A percentile compares a stretch with the other conserved stretches of the same genome.
Conservation (phyloP, 805 yeast genomes). For the Peterozyma xylosa region DNA sequence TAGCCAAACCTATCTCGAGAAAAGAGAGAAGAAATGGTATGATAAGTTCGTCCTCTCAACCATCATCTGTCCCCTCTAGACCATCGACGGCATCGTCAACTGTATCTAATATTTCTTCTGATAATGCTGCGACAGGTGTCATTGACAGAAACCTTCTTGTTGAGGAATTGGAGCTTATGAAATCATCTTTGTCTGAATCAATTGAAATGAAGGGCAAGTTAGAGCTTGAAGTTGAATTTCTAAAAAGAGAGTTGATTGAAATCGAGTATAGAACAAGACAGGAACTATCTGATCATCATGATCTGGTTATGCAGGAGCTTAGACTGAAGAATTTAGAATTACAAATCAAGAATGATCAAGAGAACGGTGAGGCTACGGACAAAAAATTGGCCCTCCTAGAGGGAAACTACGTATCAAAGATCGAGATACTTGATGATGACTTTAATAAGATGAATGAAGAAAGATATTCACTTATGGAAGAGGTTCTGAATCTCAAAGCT, state of each 20-base stretch:
- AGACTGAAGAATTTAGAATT: neutral
- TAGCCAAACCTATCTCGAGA: neutral
- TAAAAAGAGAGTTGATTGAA: conserved; percentile 8
- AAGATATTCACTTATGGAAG: too few species aligned
- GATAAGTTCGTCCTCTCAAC: neutral
- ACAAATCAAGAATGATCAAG: conserved; percentile 7
- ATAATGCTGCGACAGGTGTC: neutral
- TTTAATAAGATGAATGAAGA: too few species aligned
- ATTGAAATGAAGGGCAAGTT: neutral
- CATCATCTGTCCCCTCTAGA: conserved; percentile 1
- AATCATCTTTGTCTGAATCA: neutral
- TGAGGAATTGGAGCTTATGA: neutral
- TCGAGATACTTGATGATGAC: conserved; percentile 11
- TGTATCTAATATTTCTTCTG: conserved; percentile 2
- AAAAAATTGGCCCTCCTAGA: conserved; percentile 22
- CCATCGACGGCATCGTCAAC: conserved; percentile 3
- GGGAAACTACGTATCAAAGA: conserved; percentile 22
- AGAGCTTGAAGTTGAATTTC: conserved; percentile 13
- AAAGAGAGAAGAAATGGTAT: neutral
- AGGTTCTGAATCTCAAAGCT: too few species aligned
- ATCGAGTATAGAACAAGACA: conserved; percentile 16
- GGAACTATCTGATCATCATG: conserved; percentile 19
- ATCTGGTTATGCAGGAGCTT: conserved; percentile 10
- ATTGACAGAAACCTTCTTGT: too few species aligned
- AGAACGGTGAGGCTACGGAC: conserved; percentile 17